Evolutionary conservation across 1,284 basidiomycete genomes (phyloP), one percentile per base, ranked within the genome.

Genomic region (Neonothopanus nambi): DNA sequence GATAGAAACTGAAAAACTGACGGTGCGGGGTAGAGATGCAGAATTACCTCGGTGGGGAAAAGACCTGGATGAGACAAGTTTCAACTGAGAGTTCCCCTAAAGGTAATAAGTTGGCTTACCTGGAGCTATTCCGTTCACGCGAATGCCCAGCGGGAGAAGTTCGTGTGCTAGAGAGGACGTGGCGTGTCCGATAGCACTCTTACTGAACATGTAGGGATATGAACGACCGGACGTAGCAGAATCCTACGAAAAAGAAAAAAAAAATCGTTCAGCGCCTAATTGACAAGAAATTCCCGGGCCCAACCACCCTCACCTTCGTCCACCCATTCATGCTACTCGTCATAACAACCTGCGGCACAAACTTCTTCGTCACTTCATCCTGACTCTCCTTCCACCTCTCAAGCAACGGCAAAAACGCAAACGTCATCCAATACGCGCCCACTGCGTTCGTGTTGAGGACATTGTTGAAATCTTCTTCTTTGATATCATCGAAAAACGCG

Each of bases 91-190:
- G 15, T 12, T 18, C 3, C 7, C 15, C 4, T 38, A 17, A 21
- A 18, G 26, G 20, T 5, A 5, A 28, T 11, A 28, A 11, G 26
- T 28, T 30, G 21, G 52, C 63, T 49, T 52, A 68, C 75, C 76
- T 5, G 78, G 78, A 3, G 79, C 78, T 46, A 80, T 81, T 3
- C 78, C 78, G 59, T 80, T 81, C n/a, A 81, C 79, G n/a, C 78
- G 67, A 49, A 81, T 75, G 1, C 78, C 77, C n/a, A 80, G 67
- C 1, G 78, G 78, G 8, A 79, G 64, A 0, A 81, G 65, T 60
- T 79, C 79, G 57, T 78, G 75, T 12, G 79, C 79, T n/a, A 81
- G 70, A 5, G 73, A 67, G 9, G 73, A 63, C 3, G 77, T 79
- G 2, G 76, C 76, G 46, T 79, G 75, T 2, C 78, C 78, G 39